phyloP scores from a whole-genome alignment of 1,284 basidiomycete species.

The Nidula niveotomentosa region DNA sequence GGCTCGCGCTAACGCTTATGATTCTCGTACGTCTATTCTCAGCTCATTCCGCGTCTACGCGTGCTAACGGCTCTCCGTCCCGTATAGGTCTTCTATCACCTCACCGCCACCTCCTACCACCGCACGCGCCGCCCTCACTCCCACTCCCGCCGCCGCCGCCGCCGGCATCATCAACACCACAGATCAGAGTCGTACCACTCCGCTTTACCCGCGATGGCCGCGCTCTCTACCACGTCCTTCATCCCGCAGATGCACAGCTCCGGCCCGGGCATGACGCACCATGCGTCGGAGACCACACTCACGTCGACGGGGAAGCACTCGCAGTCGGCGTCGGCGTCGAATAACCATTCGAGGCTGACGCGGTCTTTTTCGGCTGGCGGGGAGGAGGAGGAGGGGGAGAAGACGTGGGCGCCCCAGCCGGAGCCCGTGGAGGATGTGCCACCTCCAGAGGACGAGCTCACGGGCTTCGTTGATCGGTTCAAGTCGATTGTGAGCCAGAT shows the following conservation, averaged over 20 bases:
- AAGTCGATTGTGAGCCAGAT: slow-evolving; percentile 47
- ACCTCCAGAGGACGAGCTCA: slow-evolving; percentile 29
- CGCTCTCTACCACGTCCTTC: slow-evolving; percentile 8
- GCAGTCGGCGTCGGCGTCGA: neutral
- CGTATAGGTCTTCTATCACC: slow-evolving; percentile 34
- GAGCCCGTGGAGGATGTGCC: neutral
- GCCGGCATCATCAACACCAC: neutral
- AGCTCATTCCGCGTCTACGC: neutral
- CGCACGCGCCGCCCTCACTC: slow-evolving; percentile 19
- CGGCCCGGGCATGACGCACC: slow-evolving; percentile 6
- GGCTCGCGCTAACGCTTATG: slow-evolving; percentile 48
- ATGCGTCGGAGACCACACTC: slow-evolving; percentile 26
- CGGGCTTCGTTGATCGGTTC: slow-evolving; percentile 48
- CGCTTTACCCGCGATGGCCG: neutral
- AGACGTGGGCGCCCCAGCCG: no score
- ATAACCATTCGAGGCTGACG: neutral
- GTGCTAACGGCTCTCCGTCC: neutral
- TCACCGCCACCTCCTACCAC: slow-evolving; percentile 28
- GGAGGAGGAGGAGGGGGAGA: neutral
- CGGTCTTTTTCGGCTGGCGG: neutral
- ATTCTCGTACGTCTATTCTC: slow-evolving; percentile 43
- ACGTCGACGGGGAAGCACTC: slow-evolving; percentile 6
- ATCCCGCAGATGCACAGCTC: neutral
- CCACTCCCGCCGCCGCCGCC: neutral
- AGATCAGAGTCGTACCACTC: neutral